Percentiles rank a stretch among this genome's conserved stretches.
phyloP scores from a whole-genome alignment of 345 rosid genomes.

The Eucalyptus cloeziana region DNA sequence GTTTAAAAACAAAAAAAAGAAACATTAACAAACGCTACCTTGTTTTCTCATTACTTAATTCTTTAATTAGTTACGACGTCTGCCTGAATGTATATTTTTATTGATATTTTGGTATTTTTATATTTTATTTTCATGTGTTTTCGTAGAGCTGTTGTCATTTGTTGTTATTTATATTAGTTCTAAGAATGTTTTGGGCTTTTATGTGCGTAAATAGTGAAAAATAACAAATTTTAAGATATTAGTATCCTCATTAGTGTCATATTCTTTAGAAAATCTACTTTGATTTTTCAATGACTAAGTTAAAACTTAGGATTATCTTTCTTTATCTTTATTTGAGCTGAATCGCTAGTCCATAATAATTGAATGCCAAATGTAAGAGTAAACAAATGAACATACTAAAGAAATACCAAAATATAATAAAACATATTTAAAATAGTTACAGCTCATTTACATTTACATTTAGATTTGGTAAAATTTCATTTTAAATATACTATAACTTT shows the following conservation, averaged over 20 bases:
- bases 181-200: not conserved
- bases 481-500: not conserved
- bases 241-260: not conserved
- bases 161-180: not conserved
- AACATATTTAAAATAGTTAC: not conserved
- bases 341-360: not conserved
- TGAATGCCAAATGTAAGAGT: not conserved
- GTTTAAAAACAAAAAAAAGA: no score
- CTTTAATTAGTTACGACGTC: fast-evolving
- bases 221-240: not conserved
- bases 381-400: not conserved
- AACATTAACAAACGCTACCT: no score
- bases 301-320: not conserved
- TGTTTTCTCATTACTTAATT: not conserved
- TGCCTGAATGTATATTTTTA: not conserved
- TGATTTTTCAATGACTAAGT: no score
- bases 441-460: not conserved
- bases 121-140: not conserved
- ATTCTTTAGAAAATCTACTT: not conserved
- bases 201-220: not conserved
- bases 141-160: not conserved
- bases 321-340: not conserved
- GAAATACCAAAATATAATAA: not conserved
- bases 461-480: no score
- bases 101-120: not conserved